Evolutionary conservation across 441 rosid species (phyloP).

Genomic region (Dalechampia spathulata): DNA sequence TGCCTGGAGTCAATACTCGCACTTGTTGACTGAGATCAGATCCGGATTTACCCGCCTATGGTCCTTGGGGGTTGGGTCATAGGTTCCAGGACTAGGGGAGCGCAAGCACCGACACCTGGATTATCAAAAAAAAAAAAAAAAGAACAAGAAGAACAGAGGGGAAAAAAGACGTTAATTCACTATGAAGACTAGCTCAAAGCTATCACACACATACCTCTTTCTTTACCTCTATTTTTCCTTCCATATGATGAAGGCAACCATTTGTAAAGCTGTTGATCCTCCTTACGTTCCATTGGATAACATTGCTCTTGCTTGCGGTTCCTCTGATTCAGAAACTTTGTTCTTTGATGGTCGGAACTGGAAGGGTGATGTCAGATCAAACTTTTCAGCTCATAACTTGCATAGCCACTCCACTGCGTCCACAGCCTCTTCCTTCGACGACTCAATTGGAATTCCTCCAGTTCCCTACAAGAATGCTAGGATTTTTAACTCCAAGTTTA

Average conservation of each 20-base stretch:
- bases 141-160: background rate
- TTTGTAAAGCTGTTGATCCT: background rate
- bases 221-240: background rate
- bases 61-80: too few species aligned
- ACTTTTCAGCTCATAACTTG: background rate
- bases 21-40: too few species aligned
- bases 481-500: constrained; percentile 11
- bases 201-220: background rate
- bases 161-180: background rate
- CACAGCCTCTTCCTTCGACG: background rate
- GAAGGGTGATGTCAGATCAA: constrained; percentile 6
- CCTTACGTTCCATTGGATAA: constrained; percentile 11
- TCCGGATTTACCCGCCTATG: too few species aligned
- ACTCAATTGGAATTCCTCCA: background rate
- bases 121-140: too few species aligned
- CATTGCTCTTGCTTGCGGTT: constrained; percentile 11
- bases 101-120: too few species aligned
- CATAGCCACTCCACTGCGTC: background rate
- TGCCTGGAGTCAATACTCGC: too few species aligned
- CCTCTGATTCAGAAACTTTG: background rate
- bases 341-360: constrained; percentile 9
- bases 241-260: background rate
- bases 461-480: constrained; percentile 12
- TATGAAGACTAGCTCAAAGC: background rate
- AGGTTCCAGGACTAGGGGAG: too few species aligned